Conservation (phyloP, 1,284 basidiomycete genomes). For the Ganoderma resinaceum region DNA sequence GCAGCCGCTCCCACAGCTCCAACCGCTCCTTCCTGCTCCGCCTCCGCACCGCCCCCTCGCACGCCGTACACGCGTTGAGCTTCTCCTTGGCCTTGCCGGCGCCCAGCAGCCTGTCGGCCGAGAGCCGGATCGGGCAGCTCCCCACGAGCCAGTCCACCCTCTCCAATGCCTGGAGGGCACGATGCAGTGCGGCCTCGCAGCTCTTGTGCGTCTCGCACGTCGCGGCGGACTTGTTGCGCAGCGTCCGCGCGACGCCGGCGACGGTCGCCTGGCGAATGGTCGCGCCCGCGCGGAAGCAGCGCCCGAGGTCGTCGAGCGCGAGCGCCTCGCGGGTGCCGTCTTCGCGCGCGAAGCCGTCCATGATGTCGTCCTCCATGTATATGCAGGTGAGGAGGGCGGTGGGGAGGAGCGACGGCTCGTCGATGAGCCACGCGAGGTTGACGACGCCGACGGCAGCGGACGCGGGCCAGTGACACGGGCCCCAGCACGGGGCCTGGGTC, state of each 20-base stretch:
- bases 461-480: background rate
- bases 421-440: background rate
- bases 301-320: background rate
- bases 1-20: constrained; percentile 8
- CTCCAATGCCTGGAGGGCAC: background rate
- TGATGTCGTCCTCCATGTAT: background rate
- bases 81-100: background rate
- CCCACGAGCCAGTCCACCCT: background rate
- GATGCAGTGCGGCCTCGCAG: background rate
- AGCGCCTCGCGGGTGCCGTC: background rate
- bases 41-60: background rate
- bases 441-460: background rate
- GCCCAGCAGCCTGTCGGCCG: background rate
- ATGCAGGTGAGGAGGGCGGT: background rate
- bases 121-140: background rate
- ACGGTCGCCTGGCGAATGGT: background rate
- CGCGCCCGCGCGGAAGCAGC: background rate
- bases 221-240: background rate
- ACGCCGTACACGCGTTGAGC: background rate
- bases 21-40: background rate
- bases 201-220: background rate
- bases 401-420: background rate
- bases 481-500: background rate
- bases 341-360: background rate
- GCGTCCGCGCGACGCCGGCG: too few relatives aligned